Percentiles rank a stretch among this genome's conserved stretches.
These are phyloP conservation scores for Chrysopogon serrulatus DNA, from an alignment of 176 grass and related monocot species.

Conservation along the genomic window DNA sequence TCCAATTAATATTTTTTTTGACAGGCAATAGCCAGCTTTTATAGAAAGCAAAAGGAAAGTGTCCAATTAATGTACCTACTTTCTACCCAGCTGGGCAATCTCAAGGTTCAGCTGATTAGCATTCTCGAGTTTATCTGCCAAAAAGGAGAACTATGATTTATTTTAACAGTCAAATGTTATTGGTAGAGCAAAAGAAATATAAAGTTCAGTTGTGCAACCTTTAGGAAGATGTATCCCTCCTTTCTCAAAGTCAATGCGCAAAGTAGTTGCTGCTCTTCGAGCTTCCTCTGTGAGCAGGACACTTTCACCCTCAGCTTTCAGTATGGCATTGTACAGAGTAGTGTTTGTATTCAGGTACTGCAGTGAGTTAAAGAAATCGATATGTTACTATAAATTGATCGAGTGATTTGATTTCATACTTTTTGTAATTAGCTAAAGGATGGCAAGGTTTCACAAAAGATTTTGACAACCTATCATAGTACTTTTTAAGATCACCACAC, in stretches of 20 bases:
- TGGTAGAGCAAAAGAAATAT: background rate
- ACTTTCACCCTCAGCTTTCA: slow-evolving; percentile 66
- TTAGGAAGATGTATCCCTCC: slow-evolving; percentile 88
- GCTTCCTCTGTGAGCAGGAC: slow-evolving; percentile 67
- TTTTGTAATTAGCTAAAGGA: background rate
- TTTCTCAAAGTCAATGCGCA: slow-evolving; percentile 87
- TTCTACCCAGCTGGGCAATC: slow-evolving; percentile 76
- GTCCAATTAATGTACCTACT: slow-evolving; percentile 66
- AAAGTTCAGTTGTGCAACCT: slow-evolving; percentile 40
- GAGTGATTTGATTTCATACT: background rate
- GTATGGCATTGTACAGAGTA: slow-evolving; percentile 74
- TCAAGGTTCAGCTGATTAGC: slow-evolving; percentile 83
- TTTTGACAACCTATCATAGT: background rate
- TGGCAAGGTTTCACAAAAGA: background rate
- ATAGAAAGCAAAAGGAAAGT: background rate
- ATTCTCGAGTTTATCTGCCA: slow-evolving; percentile 74
- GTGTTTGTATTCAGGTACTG: slow-evolving; percentile 87
- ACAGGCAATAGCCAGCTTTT: background rate
- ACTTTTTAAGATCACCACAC: background rate
- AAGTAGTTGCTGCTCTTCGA: slow-evolving; percentile 57
- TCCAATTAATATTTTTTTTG: background rate
- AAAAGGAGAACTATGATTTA: slow-evolving; percentile 2
- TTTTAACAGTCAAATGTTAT: slow-evolving; percentile 2
- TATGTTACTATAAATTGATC: background rate
- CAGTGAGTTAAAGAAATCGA: slow-evolving; percentile 22